phyloP scores from a whole-genome alignment of 768 basidiomycete species.

The Piloderma croceum region DNA sequence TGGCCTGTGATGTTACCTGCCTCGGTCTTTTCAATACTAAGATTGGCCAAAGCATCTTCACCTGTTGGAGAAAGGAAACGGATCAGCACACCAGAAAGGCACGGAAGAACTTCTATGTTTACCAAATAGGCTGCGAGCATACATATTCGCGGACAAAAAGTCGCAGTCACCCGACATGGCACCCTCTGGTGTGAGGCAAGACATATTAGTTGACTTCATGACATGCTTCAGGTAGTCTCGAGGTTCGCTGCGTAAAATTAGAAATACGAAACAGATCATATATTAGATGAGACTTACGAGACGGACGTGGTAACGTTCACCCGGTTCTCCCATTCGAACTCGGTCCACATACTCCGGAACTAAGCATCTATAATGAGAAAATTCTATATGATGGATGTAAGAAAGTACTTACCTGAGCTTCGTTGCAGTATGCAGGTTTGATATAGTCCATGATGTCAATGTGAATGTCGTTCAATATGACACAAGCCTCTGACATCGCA shows the following conservation, averaged over 20 bases:
- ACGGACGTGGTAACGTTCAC: slow-evolving; percentile 87
- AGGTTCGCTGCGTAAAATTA: slow-evolving; percentile 50
- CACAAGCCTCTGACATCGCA: slow-evolving; percentile 81
- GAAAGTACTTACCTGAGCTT: slow-evolving; percentile 64
- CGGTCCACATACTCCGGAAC: slow-evolving; percentile 99
- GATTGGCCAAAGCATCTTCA: no score
- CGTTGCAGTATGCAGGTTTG: slow-evolving; percentile 92
- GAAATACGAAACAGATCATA: not conserved
- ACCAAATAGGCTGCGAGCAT: no score
- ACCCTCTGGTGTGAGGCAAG: slow-evolving; percentile 85
- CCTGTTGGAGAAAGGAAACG: no score
- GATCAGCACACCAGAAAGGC: no score
- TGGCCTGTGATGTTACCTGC: no score
- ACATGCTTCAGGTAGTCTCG: slow-evolving; percentile 90
- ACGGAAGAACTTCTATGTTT: no score
- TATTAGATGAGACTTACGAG: slow-evolving; percentile 49
- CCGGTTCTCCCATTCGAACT: slow-evolving; percentile 99
- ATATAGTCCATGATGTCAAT: slow-evolving; percentile 99
- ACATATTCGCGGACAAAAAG: slow-evolving; percentile 95
- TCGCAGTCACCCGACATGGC: slow-evolving; percentile 92
- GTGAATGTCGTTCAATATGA: slow-evolving; percentile 95
- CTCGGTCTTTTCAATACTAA: no score
- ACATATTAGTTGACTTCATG: slow-evolving; percentile 97
- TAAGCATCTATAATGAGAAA: slow-evolving; percentile 24
- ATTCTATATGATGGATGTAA: slow-evolving; percentile 1